phyloP scores from a whole-genome alignment of 1,284 basidiomycete genomes.

The Rhodotorula sp. region DNA sequence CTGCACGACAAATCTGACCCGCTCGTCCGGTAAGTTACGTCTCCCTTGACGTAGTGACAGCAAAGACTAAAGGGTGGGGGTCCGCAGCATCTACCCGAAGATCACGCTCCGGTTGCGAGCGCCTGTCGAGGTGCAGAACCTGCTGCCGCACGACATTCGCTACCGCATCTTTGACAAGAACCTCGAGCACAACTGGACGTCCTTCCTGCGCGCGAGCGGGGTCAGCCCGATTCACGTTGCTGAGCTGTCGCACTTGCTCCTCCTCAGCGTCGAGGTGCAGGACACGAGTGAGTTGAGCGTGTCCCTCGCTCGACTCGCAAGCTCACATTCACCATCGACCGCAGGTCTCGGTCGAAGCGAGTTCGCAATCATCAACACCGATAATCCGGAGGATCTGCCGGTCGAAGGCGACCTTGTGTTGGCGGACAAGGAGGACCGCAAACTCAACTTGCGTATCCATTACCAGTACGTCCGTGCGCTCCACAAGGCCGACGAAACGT shows the following conservation, averaged over 20 bases:
- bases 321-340: not conserved
- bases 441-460: conserved; percentile 78
- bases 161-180: conserved; percentile 96
- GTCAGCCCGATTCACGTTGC: conserved; percentile 97
- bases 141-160: conserved; percentile 91
- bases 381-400: conserved; percentile 86
- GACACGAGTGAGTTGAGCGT: conserved; percentile 65
- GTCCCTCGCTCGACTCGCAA: not conserved
- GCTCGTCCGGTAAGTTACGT: conserved; percentile 57
- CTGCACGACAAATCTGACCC: conserved; percentile 72
- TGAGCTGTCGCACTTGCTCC: conserved; percentile 84
- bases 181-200: conserved; percentile 74
- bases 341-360: conserved; percentile 90
- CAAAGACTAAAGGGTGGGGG: not conserved
- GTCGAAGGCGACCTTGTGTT: conserved; percentile 71
- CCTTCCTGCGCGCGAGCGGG: conserved; percentile 89
- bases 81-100: conserved; percentile 71
- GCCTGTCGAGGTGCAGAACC: conserved; percentile 93
- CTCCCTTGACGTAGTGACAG: no score
- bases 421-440: conserved; percentile 71
- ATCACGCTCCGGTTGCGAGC: conserved; percentile 85
- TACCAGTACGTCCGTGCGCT: conserved; percentile 66
- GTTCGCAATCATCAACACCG: conserved; percentile 95
- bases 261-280: conserved; percentile 88
- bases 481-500: not conserved